These are phyloP conservation scores for Neurospora pannonica DNA, from an alignment of 495 filamentous ascomycete genomes.

Conservation along the genomic window DNA sequence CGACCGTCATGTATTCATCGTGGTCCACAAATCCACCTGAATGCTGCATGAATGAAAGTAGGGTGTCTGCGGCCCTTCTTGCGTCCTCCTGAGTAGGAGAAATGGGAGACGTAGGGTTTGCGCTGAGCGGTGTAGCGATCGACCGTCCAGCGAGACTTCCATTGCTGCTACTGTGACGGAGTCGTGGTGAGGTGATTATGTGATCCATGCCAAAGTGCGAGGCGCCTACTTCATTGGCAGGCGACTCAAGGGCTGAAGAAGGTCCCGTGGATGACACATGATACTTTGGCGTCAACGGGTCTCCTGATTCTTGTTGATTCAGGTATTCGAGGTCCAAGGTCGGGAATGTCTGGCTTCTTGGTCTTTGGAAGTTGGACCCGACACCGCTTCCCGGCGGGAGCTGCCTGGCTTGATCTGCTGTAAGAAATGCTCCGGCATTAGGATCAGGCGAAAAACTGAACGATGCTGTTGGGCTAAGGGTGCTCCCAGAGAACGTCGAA, in stretches of 20 bases:
- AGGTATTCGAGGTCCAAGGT: constrained; percentile 64
- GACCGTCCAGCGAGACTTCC: constrained; percentile 39
- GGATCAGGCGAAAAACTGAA: constrained; percentile 71
- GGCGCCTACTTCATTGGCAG: constrained; percentile 48
- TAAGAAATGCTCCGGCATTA: constrained; percentile 58
- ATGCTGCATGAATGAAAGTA: constrained; percentile 75
- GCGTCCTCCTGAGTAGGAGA: constrained; percentile 89
- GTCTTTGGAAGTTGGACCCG: constrained; percentile 55
- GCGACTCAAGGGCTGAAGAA: constrained; percentile 61
- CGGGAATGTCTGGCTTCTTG: constrained; percentile 88
- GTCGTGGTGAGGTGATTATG: constrained; percentile 39
- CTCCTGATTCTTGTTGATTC: constrained; percentile 50
- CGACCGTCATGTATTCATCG: constrained; percentile 73
- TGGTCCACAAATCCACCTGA: constrained; percentile 62
- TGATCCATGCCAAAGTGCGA: constrained; percentile 44
- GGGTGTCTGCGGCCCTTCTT: constrained; percentile 69
- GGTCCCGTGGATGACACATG: constrained; percentile 45
- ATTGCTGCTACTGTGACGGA: constrained; percentile 47
- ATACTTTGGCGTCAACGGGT: constrained; percentile 58
- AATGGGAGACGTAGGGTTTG: constrained; percentile 38
- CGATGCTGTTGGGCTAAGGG: constrained; percentile 78
- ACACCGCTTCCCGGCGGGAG: constrained; percentile 33
- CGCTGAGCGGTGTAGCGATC: constrained; percentile 30
- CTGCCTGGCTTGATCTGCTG: constrained; percentile 54
- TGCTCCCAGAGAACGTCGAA: constrained; percentile 61